Evolutionary conservation across 2,329 filamentous ascomycete species (phyloP).

Genomic region (Gliomastix tumulicola): DNA sequence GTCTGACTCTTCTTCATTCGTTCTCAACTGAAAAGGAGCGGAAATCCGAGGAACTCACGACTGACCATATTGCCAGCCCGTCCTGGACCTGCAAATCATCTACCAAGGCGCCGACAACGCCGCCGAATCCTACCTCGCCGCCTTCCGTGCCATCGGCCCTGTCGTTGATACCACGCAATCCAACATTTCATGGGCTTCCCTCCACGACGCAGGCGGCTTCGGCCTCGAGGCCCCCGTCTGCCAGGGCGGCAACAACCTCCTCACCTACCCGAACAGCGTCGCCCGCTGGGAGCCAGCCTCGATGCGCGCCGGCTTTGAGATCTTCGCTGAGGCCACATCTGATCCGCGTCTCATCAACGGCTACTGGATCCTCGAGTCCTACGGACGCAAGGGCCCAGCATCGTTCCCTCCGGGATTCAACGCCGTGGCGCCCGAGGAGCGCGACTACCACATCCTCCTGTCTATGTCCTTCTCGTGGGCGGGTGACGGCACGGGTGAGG

Average conservation of each 20-base stretch:
- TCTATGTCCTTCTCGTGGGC: conserved; percentile 7
- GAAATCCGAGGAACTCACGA: too few relatives aligned
- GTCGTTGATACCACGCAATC: not conserved
- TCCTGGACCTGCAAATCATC: conserved; percentile 6
- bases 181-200: conserved; percentile 4
- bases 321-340: conserved; percentile 5
- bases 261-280: conserved; percentile 7
- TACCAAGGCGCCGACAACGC: conserved; percentile 3
- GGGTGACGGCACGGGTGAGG: conserved; percentile 2
- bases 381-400: conserved; percentile 17
- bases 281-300: conserved; percentile 3
- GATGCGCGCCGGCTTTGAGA: conserved; percentile 4
- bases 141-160: conserved; percentile 7
- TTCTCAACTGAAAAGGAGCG: too few relatives aligned
- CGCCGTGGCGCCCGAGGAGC: conserved; percentile 3
- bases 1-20: too few relatives aligned
- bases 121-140: conserved; percentile 2
- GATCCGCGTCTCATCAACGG: conserved; percentile 2
- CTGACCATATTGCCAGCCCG: too few relatives aligned
- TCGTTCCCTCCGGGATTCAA: conserved; percentile 6
- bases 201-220: conserved; percentile 5
- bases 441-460: conserved; percentile 5
- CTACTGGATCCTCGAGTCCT: conserved; percentile 7
- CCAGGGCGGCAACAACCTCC: conserved; percentile 7
- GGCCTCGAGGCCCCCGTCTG: conserved; percentile 2